Evolutionary conservation across 2,329 filamentous ascomycete genomes (phyloP).

Genomic region (Phialemonium atrogriseum): DNA sequence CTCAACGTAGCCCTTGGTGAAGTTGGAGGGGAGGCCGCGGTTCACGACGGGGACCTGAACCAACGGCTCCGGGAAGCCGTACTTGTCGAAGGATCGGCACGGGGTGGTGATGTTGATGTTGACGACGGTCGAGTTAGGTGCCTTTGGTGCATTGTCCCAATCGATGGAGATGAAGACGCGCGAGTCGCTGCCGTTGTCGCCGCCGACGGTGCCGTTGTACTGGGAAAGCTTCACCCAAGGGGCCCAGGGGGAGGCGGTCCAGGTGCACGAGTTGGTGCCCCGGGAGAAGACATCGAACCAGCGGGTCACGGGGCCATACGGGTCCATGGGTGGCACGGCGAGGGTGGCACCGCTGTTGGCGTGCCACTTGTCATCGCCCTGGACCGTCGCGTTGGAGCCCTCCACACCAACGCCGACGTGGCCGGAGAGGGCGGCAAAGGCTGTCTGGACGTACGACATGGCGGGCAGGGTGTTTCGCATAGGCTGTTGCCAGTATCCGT

Average conservation of each 20-base stretch:
- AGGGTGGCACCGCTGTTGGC: slow-evolving; percentile 43
- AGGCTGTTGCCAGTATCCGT: slow-evolving; percentile 59
- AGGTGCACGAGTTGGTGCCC: slow-evolving; percentile 44
- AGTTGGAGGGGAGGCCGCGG: slow-evolving; percentile 38
- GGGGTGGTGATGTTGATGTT: slow-evolving; percentile 43
- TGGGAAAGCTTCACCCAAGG: slow-evolving; percentile 45
- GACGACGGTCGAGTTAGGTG: slow-evolving; percentile 33
- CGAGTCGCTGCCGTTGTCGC: slow-evolving; percentile 36
- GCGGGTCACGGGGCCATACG: slow-evolving; percentile 44
- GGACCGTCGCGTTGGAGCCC: slow-evolving; percentile 57
- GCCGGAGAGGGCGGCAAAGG: slow-evolving; percentile 50
- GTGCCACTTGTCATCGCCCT: slow-evolving; percentile 59
- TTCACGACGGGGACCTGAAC: slow-evolving; percentile 48
- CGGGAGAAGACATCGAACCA: slow-evolving; percentile 59
- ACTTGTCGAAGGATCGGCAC: slow-evolving; percentile 34
- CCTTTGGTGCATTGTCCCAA: slow-evolving; percentile 31
- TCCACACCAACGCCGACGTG: slow-evolving; percentile 57
- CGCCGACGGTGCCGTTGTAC: slow-evolving; percentile 39
- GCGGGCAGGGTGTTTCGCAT: slow-evolving; percentile 61
- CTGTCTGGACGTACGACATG: slow-evolving; percentile 49
- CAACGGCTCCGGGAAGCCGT: slow-evolving; percentile 29
- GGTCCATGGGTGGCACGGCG: slow-evolving; percentile 47
- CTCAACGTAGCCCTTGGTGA: slow-evolving; percentile 53
- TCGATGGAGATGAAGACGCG: slow-evolving; percentile 48
- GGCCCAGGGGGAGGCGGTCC: slow-evolving; percentile 37